These are phyloP conservation scores for Macrolepiota fuliginosa DNA, from an alignment of 768 basidiomycete species.

Conservation along the genomic window DNA sequence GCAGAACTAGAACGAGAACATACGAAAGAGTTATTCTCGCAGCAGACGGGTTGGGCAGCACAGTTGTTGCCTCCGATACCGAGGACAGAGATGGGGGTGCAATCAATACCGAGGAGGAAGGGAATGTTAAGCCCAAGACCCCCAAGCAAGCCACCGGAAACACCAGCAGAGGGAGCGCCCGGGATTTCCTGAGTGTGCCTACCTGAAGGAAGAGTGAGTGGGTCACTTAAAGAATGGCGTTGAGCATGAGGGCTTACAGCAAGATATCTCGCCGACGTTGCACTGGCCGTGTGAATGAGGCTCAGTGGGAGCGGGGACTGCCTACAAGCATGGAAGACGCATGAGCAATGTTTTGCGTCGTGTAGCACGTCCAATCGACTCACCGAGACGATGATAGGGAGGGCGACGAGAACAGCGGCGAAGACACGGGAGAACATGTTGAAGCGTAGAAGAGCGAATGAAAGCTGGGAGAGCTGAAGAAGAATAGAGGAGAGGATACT, in stretches of 20 bases:
- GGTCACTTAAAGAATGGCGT: background rate
- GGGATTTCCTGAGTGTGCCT: background rate
- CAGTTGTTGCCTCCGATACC: constrained; percentile 5
- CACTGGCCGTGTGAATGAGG: background rate
- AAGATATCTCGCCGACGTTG: constrained; percentile 6
- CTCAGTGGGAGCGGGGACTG: constrained; percentile 1
- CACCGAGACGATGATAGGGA: constrained; percentile 6
- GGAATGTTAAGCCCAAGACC: background rate
- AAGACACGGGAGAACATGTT: constrained; percentile 18
- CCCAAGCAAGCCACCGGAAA: constrained; percentile 4
- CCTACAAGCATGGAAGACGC: background rate
- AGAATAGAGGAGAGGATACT: background rate
- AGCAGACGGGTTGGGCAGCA: constrained; percentile 12
- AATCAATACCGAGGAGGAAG: background rate
- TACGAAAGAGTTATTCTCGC: constrained; percentile 5
- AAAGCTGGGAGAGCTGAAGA: background rate
- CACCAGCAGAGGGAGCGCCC: background rate
- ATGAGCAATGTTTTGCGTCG: background rate
- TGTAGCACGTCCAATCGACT: background rate
- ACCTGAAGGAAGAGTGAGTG: background rate
- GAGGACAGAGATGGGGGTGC: constrained; percentile 9
- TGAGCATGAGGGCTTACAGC: background rate
- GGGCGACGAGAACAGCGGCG: constrained; percentile 8
- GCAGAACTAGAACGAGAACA: background rate
- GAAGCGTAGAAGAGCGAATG: background rate